A percentile compares a stretch with the other conserved stretches of the same genome.
Evolutionary conservation across 2,329 filamentous ascomycete species (phyloP).

Genomic region (Capronia americana): DNA sequence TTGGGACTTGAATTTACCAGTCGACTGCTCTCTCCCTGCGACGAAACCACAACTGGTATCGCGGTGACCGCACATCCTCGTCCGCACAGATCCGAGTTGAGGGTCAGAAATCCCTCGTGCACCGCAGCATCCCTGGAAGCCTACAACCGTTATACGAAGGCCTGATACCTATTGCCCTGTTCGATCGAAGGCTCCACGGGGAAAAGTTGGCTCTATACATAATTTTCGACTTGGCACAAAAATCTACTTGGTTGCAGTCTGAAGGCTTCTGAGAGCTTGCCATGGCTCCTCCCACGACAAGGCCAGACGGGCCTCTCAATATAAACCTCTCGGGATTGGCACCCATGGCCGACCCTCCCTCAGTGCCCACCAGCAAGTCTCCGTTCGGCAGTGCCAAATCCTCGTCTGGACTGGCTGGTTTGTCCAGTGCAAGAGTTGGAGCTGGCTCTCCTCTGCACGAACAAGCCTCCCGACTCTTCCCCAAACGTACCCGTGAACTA

Average conservation of each 20-base stretch:
- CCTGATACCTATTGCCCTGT: not conserved
- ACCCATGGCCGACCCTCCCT: conserved; percentile 33
- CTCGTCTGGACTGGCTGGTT: conserved; percentile 47
- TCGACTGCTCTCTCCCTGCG: not conserved
- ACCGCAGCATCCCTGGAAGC: not conserved
- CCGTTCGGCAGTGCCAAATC: conserved; percentile 37
- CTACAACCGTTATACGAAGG: not conserved
- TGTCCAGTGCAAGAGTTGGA: conserved; percentile 73
- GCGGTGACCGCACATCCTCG: not conserved
- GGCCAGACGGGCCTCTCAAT: conserved; percentile 37
- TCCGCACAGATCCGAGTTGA: not conserved
- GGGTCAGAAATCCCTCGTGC: not conserved
- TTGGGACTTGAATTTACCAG: not conserved
- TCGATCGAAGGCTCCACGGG: not conserved
- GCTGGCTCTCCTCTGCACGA: conserved; percentile 97
- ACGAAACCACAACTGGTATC: not conserved
- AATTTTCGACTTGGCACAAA: conserved; percentile 6
- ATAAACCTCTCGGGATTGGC: conserved; percentile 37
- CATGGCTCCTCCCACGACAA: conserved; percentile 35
- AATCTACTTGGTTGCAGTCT: not conserved
- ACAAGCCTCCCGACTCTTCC: conserved; percentile 78
- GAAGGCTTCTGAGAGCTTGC: conserved; percentile 12
- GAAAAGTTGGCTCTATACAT: conserved; percentile 10
- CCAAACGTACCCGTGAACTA: conserved; percentile 96
- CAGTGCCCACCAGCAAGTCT: conserved; percentile 35